Base-by-base conservation (phyloP, 352 stramenopile genomes). In the Pythium oligandrum region DNA sequence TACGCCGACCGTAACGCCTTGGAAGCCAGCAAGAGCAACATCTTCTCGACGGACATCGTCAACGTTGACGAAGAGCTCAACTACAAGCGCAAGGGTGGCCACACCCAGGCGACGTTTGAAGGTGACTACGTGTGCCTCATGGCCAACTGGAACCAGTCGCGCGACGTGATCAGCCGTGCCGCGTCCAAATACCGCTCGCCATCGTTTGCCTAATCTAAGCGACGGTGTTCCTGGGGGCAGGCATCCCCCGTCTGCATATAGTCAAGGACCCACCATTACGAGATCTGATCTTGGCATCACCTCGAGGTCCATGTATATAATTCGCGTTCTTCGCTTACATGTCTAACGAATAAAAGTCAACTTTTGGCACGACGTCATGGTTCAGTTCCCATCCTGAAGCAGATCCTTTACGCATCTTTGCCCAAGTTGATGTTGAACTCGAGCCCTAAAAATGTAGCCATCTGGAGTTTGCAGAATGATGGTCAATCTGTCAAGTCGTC, bases 1-100 rank as follows among this genome's bases (percentile, higher is more conserved):
- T 98, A 99, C 76, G 96, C 96, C 2, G 96, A 92, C 44, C 72
- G 78, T 49, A 79, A 85, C 49, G 75, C 79, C 17, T 68, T 90
- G 17, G 78, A 90, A 61, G 65, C 68, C 6, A 64, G 63, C 54
- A 90, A 90, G 55, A 74, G 67, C 61, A 73, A 81, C 57, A 85
- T 93, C 65, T 93, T 93, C 53, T 60, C 72, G 4, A 83, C 78
- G 42, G 78, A 91, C 48, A 50, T 84, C 26, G 68, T 91, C 45
- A 72, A 79, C 35, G 73, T 87, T 35, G 78, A 91, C 53, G 81
- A 91, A 43, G 76, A 86, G 34, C 64, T 89, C 53, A 63, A 66
- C 50, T 93, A 91, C 77, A 90, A 89, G 65, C 83, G 83, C 67
- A 78, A 82, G 53, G 81, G 83, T 9, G 83, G 83, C 33, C 81